These are phyloP conservation scores for Gossypium aridum DNA, from an alignment of 441 rosid species.

Conservation along the genomic window DNA sequence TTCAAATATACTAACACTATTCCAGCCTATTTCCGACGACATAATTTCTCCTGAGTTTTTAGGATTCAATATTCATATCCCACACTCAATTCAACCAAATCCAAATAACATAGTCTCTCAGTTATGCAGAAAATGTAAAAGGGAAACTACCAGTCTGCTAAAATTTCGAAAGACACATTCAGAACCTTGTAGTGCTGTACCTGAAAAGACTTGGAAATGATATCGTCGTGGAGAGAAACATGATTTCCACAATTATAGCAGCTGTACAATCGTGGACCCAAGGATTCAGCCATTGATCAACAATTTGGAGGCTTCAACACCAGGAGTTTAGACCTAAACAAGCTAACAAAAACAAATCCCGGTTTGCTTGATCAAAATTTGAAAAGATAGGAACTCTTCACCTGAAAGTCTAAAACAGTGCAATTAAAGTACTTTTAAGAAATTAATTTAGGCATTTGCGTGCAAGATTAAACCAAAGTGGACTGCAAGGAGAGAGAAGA, in stretches of 20 bases:
- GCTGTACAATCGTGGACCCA: conserved; percentile 79
- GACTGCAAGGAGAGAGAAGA: conserved; percentile 15
- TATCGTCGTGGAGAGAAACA: conserved; percentile 79
- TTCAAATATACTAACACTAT: too few relatives aligned
- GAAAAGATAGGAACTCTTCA: neutral
- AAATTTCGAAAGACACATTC: neutral
- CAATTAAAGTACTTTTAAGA: neutral
- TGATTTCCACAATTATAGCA: conserved; percentile 81
- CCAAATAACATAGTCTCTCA: too few relatives aligned
- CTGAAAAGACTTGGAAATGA: conserved; percentile 95
- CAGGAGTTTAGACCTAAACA: neutral
- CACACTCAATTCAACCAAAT: neutral
- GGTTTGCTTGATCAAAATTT: neutral
- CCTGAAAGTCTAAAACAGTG: conserved; percentile 1
- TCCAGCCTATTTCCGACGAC: neutral
- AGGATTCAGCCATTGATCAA: conserved; percentile 51
- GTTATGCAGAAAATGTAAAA: neutral
- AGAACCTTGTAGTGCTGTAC: conserved; percentile 32
- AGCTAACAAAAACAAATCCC: neutral
- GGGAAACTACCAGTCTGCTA: neutral
- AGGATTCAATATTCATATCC: neutral
- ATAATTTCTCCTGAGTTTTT: neutral
- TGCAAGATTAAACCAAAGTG: conserved; percentile 17
- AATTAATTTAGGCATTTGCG: conserved; percentile 9
- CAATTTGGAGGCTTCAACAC: conserved; percentile 13